phyloP scores from a whole-genome alignment of 2,329 filamentous ascomycete genomes.

The Sporothrix pseudoabietina region DNA sequence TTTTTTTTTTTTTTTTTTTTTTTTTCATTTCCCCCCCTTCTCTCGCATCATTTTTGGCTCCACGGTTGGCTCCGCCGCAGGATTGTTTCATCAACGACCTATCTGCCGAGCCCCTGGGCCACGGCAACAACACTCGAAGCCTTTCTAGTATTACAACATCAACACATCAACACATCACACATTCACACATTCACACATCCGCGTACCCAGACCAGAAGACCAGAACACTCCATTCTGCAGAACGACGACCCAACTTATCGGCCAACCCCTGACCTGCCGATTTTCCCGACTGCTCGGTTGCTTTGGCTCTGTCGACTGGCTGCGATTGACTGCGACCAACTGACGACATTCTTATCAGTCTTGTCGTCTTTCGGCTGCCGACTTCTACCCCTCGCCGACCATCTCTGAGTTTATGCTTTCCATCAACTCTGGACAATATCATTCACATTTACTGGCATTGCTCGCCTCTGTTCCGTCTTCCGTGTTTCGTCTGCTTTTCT shows the following conservation, averaged over 20 bases:
- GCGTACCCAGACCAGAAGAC: background rate
- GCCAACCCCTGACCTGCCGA: constrained; percentile 10
- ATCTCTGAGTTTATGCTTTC: constrained; percentile 10
- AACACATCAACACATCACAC: background rate
- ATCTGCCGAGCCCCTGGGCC: constrained; percentile 14
- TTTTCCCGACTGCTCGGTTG: constrained; percentile 21
- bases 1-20: background rate
- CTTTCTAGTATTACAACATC: background rate
- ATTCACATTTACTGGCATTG: background rate
- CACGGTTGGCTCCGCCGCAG: constrained; percentile 29
- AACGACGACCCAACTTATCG: background rate
- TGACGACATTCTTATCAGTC: background rate
- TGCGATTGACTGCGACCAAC: background rate
- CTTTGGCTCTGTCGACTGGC: background rate
- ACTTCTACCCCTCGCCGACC: background rate
- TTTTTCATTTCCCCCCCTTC: too few relatives aligned
- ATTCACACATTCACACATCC: background rate
- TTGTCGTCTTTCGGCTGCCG: background rate
- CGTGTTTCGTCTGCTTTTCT: constrained; percentile 9
- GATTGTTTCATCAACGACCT: constrained; percentile 30
- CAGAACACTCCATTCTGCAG: background rate
- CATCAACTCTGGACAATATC: constrained; percentile 8
- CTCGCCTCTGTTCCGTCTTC: background rate
- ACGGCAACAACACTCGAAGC: background rate
- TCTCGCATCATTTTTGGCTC: background rate